These are phyloP conservation scores for Pichia norvegensis DNA, from an alignment of 1,139 yeast genomes.

Conservation along the genomic window DNA sequence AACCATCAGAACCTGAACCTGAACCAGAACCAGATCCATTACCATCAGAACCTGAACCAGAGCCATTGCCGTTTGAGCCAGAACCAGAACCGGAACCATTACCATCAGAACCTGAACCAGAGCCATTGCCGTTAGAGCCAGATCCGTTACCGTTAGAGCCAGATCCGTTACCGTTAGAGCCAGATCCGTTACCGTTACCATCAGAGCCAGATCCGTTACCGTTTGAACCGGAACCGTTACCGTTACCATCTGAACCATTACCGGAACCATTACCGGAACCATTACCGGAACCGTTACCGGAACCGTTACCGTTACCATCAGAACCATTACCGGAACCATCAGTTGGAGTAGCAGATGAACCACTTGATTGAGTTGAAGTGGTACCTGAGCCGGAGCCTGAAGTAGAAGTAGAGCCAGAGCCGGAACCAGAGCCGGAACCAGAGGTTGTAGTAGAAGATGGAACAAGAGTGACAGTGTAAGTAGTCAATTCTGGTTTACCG, in stretches of 20 bases:
- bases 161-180: background rate
- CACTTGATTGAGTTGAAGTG: too few species aligned
- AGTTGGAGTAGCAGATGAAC: too few species aligned
- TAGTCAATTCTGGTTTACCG: background rate
- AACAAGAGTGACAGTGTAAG: background rate
- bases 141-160: background rate
- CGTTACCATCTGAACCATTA: background rate
- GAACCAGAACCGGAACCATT: background rate
- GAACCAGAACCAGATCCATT: background rate
- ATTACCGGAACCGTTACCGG: too few species aligned
- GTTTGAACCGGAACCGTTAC: background rate
- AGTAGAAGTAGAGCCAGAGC: background rate
- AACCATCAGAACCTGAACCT: background rate
- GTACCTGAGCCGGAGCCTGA: background rate
- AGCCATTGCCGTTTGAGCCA: background rate
- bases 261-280: background rate
- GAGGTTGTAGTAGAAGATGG: background rate
- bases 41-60: background rate
- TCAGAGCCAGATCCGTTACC: background rate
- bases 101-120: background rate
- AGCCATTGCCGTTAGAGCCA: background rate
- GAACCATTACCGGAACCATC: background rate
- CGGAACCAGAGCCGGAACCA: background rate
- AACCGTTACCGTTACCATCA: too few species aligned
- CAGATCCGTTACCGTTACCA: background rate